A percentile compares a stretch with the other conserved stretches of the same genome.
These are phyloP conservation scores for Rostrohypoxylon terebratum DNA, from an alignment of 495 filamentous ascomycete species.

Conservation along the genomic window DNA sequence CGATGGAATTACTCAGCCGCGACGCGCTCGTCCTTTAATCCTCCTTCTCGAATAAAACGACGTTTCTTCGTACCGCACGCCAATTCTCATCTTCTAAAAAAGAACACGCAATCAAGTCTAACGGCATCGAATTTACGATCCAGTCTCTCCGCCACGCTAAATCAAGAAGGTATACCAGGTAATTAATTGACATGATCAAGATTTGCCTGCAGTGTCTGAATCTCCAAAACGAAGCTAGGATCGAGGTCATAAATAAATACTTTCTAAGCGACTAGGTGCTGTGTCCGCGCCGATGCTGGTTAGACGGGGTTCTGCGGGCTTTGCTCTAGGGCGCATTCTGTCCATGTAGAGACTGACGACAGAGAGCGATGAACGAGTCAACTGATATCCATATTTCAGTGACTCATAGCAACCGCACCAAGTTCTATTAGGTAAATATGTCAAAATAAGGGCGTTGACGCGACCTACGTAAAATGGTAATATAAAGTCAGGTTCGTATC, in stretches of 20 bases:
- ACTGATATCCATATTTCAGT: background rate
- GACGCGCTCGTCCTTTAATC: constrained; percentile 29
- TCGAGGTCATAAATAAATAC: background rate
- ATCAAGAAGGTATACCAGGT: constrained; percentile 4
- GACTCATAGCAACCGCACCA: constrained; percentile 16
- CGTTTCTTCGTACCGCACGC: constrained; percentile 20
- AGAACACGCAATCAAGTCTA: constrained; percentile 11
- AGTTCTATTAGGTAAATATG: background rate
- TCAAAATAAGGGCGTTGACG: background rate
- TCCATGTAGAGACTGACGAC: background rate
- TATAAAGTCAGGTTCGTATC: background rate
- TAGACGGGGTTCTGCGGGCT: background rate
- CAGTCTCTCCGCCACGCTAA: constrained; percentile 1
- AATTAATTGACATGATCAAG: background rate
- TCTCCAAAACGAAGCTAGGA: background rate
- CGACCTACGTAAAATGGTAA: background rate
- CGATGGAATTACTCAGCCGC: constrained; percentile 22
- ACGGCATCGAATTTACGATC: background rate
- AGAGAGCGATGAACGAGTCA: background rate
- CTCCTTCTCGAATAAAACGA: constrained; percentile 21
- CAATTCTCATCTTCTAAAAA: constrained; percentile 19
- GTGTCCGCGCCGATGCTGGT: background rate
- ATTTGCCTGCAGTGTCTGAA: background rate
- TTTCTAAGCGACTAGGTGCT: background rate
- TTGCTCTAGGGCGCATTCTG: background rate